phyloP scores from a whole-genome alignment of 768 basidiomycete genomes.

The Dacryopinax primogenitus region DNA sequence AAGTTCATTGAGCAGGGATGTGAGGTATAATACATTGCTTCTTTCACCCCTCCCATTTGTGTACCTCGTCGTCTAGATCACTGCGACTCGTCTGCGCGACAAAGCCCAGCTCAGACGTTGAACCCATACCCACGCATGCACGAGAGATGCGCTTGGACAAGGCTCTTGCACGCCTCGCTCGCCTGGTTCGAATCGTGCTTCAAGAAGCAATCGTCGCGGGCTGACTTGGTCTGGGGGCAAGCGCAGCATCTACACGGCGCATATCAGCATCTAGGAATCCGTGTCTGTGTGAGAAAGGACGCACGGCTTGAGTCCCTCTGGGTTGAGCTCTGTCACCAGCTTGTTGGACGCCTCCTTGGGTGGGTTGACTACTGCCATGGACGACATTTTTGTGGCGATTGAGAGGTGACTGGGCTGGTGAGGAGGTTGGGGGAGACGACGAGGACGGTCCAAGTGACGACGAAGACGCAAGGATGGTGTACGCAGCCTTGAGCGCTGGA shows the following conservation, averaged over 20 bases:
- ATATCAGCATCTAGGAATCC: not conserved
- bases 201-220: slow-evolving; percentile 91
- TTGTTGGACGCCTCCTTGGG: slow-evolving; percentile 6
- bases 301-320: slow-evolving; percentile 88
- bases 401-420: not conserved
- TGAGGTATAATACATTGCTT: slow-evolving; percentile 1
- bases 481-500: not conserved
- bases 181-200: slow-evolving; percentile 51
- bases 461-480: slow-evolving; percentile 1
- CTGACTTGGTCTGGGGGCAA: slow-evolving; percentile 83
- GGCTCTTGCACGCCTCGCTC: slow-evolving; percentile 63
- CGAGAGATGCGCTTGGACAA: slow-evolving; percentile 66
- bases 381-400: not conserved
- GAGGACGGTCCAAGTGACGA: not conserved
- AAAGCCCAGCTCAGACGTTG: slow-evolving; percentile 36
- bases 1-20: not conserved
- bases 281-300: slow-evolving; percentile 24
- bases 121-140: slow-evolving; percentile 92
- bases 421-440: not conserved
- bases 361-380: not conserved
- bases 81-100: too few species aligned
- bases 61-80: too few species aligned
- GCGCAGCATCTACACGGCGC: slow-evolving; percentile 77
- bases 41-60: not conserved
- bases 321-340: slow-evolving; percentile 67